Conservation (phyloP, 495 filamentous ascomycete genomes). For the Penicillium arizonense region DNA sequence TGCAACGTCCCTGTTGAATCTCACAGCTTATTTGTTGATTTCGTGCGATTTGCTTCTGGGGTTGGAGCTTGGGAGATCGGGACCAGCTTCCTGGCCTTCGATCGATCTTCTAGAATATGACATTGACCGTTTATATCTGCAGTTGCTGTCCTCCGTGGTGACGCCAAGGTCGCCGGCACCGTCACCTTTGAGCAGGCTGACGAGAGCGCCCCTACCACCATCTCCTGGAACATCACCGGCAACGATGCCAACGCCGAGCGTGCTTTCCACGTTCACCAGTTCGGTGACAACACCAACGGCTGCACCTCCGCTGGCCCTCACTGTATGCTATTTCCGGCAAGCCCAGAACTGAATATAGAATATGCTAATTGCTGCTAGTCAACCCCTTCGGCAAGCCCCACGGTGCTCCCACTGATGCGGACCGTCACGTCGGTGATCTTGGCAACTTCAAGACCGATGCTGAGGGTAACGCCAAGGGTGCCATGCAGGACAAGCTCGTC, state of each 20-base stretch:
- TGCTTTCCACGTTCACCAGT: slow-evolving; percentile 97
- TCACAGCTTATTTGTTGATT: slow-evolving; percentile 8
- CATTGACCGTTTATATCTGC: background rate
- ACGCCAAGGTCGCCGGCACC: slow-evolving; percentile 87
- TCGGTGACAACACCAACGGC: slow-evolving; percentile 99
- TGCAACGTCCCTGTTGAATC: background rate
- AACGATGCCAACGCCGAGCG: slow-evolving; percentile 93
- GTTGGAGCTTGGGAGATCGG: background rate
- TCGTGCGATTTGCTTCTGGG: background rate
- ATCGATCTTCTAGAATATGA: slow-evolving; percentile 14
- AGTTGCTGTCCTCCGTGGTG: slow-evolving; percentile 97
- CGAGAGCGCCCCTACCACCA: slow-evolving; percentile 77
- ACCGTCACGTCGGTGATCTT: slow-evolving; percentile 93
- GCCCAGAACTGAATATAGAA: background rate
- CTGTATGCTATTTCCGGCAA: slow-evolving; percentile 56
- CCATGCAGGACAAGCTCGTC: slow-evolving; percentile 70
- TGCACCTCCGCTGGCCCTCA: slow-evolving; percentile 97
- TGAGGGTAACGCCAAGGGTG: slow-evolving; percentile 82
- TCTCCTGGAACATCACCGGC: slow-evolving; percentile 90
- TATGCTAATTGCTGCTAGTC: slow-evolving; percentile 52
- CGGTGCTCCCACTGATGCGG: slow-evolving; percentile 77
- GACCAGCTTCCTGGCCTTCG: background rate
- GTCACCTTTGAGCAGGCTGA: slow-evolving; percentile 90
- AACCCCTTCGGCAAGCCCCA: slow-evolving; percentile 92
- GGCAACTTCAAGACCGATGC: slow-evolving; percentile 95